These are phyloP conservation scores for Podochytrium sp. DNA, from an alignment of 192 early-diverging fungal species.

Conservation along the genomic window DNA sequence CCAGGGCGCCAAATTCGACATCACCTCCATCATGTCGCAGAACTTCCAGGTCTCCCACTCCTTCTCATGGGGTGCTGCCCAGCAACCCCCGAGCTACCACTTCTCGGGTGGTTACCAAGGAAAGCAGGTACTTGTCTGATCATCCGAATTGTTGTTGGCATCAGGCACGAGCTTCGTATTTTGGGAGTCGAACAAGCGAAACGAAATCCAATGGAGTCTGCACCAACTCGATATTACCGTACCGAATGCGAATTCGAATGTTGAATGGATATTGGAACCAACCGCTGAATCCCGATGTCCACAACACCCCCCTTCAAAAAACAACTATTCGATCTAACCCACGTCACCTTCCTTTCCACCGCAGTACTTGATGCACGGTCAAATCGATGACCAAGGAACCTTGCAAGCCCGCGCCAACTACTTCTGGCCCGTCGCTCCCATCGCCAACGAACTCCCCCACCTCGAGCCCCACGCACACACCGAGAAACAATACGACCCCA, in stretches of 20 bases:
- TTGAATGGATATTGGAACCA: not conserved
- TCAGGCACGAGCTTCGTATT: not conserved
- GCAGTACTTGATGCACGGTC: slow-evolving; percentile 88
- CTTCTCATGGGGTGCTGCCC: slow-evolving; percentile 82
- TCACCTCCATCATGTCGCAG: slow-evolving; percentile 88
- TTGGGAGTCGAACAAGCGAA: not conserved
- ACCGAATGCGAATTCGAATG: not conserved
- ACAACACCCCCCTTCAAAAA: not conserved
- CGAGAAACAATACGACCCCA: slow-evolving; percentile 35
- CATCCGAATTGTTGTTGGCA: not conserved
- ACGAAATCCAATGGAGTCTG: not conserved
- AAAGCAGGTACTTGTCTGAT: slow-evolving; percentile 57
- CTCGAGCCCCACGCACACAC: slow-evolving; percentile 36
- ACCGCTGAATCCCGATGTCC: not conserved
- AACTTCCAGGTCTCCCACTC: slow-evolving; percentile 96
- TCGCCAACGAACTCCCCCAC: slow-evolving; percentile 25
- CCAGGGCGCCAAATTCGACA: slow-evolving; percentile 93
- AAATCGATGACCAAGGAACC: slow-evolving; percentile 89
- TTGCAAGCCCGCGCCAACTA: slow-evolving; percentile 83
- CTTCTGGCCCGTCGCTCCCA: slow-evolving; percentile 64
- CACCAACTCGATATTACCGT: not conserved
- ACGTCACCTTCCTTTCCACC: not conserved
- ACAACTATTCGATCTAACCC: not conserved
- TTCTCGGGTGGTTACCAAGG: slow-evolving; percentile 88
- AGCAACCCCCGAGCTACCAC: slow-evolving; percentile 84